Evolutionary conservation across 768 basidiomycete genomes (phyloP).

Genomic region (Heimioporus sp.): DNA sequence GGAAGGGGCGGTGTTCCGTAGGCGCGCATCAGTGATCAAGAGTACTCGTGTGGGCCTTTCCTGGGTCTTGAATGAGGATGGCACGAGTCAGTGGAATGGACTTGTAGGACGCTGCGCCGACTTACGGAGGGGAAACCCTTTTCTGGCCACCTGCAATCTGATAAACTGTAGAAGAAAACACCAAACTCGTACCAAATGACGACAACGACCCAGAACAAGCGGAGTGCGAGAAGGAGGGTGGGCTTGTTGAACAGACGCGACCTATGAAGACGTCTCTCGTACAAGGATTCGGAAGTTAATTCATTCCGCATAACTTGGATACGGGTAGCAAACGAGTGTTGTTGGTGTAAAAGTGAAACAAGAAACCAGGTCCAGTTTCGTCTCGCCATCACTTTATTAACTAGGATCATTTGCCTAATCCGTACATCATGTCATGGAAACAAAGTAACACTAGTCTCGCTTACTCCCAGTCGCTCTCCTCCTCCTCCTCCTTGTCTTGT

Average conservation of each 20-base stretch:
- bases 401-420: slow-evolving; percentile 8
- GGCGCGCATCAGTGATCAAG: slow-evolving; percentile 68
- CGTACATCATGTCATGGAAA: not conserved
- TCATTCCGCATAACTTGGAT: slow-evolving; percentile 26
- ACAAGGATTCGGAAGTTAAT: slow-evolving; percentile 10
- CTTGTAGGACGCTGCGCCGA: not conserved
- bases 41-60: slow-evolving; percentile 53
- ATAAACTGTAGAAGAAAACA: slow-evolving; percentile 56
- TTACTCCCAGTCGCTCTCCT: slow-evolving; percentile 61
- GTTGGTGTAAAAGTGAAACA: not conserved
- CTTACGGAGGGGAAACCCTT: slow-evolving; percentile 26
- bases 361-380: not conserved
- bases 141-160: slow-evolving; percentile 60
- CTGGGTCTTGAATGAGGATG: slow-evolving; percentile 11
- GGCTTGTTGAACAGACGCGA: slow-evolving; percentile 28
- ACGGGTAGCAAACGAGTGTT: not conserved
- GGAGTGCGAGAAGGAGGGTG: slow-evolving; percentile 41
- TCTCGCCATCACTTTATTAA: slow-evolving; percentile 12
- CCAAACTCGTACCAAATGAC: slow-evolving; percentile 69
- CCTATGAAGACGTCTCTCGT: slow-evolving; percentile 26
- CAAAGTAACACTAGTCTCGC: no score
- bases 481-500: slow-evolving; percentile 20
- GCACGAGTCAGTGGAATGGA: not conserved
- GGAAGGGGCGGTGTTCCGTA: slow-evolving; percentile 40
- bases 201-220: slow-evolving; percentile 51